Percentiles rank a stretch among this genome's conserved stretches.
These are phyloP conservation scores for Metarhizium humberi DNA, from an alignment of 2,329 filamentous ascomycete species.

Conservation along the genomic window DNA sequence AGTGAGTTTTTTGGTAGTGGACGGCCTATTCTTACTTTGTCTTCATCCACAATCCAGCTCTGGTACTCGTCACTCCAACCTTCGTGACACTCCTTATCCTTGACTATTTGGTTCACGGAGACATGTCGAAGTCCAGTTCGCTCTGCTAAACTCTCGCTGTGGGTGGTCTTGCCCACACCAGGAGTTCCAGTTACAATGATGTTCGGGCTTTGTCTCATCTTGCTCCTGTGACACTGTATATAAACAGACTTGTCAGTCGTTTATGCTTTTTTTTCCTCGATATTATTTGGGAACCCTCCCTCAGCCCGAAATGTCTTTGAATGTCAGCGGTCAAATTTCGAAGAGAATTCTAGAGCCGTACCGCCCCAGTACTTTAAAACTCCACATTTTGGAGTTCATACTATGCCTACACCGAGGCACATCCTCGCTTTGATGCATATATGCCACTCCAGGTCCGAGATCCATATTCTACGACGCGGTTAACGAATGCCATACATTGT, in stretches of 20 bases:
- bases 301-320: background rate
- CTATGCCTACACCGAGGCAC: background rate
- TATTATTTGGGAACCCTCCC: background rate
- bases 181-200: conserved; percentile 94
- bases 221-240: conserved; percentile 7
- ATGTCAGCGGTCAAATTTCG: background rate
- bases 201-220: conserved; percentile 57
- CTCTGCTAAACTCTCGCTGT: conserved; percentile 72
- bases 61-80: conserved; percentile 78
- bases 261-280: background rate
- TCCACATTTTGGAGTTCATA: background rate
- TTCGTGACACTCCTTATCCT: conserved; percentile 79
- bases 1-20: background rate
- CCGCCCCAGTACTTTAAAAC: background rate
- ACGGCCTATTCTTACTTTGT: conserved; percentile 57
- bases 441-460: too few species aligned
- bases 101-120: conserved; percentile 84
- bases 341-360: background rate
- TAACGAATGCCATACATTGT: background rate
- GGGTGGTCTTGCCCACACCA: conserved; percentile 90
- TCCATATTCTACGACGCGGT: too few species aligned
- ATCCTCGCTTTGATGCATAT: background rate
- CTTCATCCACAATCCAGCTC: conserved; percentile 92
- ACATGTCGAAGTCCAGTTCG: conserved; percentile 72
- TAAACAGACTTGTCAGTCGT: background rate